These are phyloP conservation scores for Litsea cubeba DNA, from an alignment of 164 flowering plant genomes.

Conservation along the genomic window DNA sequence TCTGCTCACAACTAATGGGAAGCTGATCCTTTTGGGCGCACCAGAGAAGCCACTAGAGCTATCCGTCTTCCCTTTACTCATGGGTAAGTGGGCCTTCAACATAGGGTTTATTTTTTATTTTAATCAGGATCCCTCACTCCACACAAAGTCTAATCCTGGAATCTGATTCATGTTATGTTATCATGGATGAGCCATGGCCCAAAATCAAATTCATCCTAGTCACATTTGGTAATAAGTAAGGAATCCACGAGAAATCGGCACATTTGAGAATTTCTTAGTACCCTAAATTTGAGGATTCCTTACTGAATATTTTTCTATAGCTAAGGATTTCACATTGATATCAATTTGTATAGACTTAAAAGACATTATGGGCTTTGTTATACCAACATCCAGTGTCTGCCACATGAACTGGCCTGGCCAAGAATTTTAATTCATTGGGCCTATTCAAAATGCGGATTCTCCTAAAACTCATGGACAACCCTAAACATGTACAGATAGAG, in stretches of 20 bases:
- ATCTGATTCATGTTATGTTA: no score
- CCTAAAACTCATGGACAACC: not conserved
- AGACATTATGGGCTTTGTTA: no score
- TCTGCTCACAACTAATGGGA: constrained; percentile 41
- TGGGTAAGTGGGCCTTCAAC: constrained; percentile 24
- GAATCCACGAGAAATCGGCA: no score
- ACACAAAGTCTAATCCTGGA: not conserved
- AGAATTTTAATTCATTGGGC: not conserved
- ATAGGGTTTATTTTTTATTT: no score
- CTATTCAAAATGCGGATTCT: not conserved
- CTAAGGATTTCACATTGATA: no score
- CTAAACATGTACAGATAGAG: not conserved
- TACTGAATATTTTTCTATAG: no score
- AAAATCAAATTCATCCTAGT: not conserved
- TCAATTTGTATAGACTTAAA: no score
- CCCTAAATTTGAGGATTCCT: not conserved
- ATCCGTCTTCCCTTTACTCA: constrained; percentile 33
- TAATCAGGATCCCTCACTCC: not conserved
- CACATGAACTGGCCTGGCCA: not conserved
- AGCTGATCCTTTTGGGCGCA: constrained; percentile 40
- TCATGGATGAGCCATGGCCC: not conserved
- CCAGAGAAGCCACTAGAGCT: constrained; percentile 45
- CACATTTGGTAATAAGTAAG: not conserved
- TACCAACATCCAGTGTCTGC: no score
- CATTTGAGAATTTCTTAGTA: no score